Evolutionary conservation across 176 grass and related monocot species (phyloP).

Genomic region (Oryza meridionalis): DNA sequence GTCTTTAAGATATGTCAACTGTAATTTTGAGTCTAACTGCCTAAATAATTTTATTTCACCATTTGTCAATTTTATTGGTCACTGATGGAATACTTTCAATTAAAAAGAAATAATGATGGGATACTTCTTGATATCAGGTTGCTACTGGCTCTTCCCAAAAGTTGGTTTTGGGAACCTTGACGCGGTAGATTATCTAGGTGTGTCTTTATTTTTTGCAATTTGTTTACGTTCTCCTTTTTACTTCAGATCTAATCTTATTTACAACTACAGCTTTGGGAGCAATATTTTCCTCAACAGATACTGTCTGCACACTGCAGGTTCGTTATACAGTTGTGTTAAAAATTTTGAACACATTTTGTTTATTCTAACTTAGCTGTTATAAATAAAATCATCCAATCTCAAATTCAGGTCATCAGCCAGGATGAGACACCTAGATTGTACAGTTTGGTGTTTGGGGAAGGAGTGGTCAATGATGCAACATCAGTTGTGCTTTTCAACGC

Average conservation of each 20-base stretch:
- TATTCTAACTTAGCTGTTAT: background rate
- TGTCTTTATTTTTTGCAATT: background rate
- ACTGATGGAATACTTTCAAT: no score
- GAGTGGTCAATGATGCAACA: conserved; percentile 88
- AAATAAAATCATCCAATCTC: background rate
- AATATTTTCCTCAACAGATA: conserved; percentile 94
- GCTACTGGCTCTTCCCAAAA: conserved; percentile 81
- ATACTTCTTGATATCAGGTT: conserved; percentile 47
- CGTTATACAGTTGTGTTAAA: background rate
- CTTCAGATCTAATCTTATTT: background rate
- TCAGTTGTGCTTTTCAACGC: conserved; percentile 87
- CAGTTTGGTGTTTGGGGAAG: conserved; percentile 97
- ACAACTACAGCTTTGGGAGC: conserved; percentile 68
- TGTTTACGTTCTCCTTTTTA: background rate
- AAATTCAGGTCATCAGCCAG: conserved; percentile 80
- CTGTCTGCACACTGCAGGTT: conserved; percentile 87
- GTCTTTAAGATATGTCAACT: background rate
- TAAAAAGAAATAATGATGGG: background rate
- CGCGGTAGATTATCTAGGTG: conserved; percentile 75
- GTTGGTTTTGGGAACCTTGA: conserved; percentile 62
- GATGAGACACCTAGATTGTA: conserved; percentile 85
- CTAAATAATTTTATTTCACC: no score
- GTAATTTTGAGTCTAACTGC: background rate
- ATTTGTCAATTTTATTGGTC: no score
- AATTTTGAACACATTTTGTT: background rate